phyloP scores from a whole-genome alignment of 495 filamentous ascomycete species.

The Penicillium waksmanii region DNA sequence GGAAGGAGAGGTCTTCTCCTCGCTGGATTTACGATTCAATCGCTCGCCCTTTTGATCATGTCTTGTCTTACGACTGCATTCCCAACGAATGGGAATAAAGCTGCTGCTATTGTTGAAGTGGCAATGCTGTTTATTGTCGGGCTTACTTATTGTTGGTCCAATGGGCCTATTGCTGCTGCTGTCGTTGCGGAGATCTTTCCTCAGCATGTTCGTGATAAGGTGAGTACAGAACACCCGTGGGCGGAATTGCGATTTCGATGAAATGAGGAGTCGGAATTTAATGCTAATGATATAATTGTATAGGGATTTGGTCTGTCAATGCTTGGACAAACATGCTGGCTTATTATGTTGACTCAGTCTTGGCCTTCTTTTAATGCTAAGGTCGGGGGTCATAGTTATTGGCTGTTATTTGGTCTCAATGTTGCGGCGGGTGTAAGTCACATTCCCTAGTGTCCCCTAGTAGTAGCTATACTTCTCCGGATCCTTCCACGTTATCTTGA shows the following conservation, averaged over 20 bases:
- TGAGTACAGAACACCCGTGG: not conserved
- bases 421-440: slow-evolving; percentile 35
- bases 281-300: not conserved
- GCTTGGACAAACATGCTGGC: slow-evolving; percentile 39
- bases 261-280: not conserved
- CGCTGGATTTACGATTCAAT: slow-evolving; percentile 38
- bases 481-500: too few relatives aligned
- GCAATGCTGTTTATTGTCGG: slow-evolving; percentile 44
- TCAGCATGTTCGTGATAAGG: slow-evolving; percentile 43
- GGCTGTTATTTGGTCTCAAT: slow-evolving; percentile 41
- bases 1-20: slow-evolving; percentile 37
- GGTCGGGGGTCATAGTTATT: slow-evolving; percentile 39
- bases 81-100: slow-evolving; percentile 37
- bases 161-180: slow-evolving; percentile 36
- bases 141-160: slow-evolving; percentile 43
- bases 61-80: slow-evolving; percentile 38
- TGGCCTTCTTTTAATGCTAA: slow-evolving; percentile 40
- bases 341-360: slow-evolving; percentile 39
- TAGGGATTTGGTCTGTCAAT: slow-evolving; percentile 35
- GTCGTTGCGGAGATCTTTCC: slow-evolving; percentile 44
- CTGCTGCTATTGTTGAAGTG: slow-evolving; percentile 38
- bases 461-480: too few relatives aligned
- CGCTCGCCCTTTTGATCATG: slow-evolving; percentile 34
- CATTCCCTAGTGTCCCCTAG: not conserved
- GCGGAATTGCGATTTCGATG: too few relatives aligned